Percentiles rank a stretch among this genome's conserved stretches.
Conservation (phyloP, 2,329 filamentous ascomycete genomes). For the Fusarium tjaetaba region DNA sequence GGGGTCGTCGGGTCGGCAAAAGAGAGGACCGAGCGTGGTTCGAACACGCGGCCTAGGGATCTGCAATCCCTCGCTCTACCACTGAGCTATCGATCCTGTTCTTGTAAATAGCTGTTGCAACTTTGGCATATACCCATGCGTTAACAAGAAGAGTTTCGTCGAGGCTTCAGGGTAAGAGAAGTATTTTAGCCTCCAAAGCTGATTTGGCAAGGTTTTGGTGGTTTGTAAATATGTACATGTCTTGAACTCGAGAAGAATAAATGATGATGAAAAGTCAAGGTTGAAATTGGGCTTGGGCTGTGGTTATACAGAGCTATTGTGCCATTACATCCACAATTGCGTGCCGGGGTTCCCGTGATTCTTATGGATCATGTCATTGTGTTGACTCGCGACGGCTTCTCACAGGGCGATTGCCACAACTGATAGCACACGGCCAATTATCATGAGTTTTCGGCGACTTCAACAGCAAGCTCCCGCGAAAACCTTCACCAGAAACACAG, state of each 20-base stretch:
- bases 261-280: not conserved
- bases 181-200: no score
- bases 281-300: no score
- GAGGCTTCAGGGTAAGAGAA: not conserved
- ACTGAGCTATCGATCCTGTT: constrained; percentile 36
- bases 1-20: not conserved
- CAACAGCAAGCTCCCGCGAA: not conserved
- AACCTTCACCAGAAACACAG: not conserved
- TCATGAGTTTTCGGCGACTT: fast-evolving
- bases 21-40: constrained; percentile 36
- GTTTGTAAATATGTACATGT: no score
- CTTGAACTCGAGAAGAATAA: not conserved
- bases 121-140: fast-evolving
- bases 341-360: constrained; percentile 4
- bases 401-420: not conserved
- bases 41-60: constrained; percentile 38
- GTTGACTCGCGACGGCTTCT: constrained; percentile 1
- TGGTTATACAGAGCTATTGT: not conserved
- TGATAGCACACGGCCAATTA: not conserved
- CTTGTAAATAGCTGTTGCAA: fast-evolving
- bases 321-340: constrained; percentile 1
- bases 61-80: constrained; percentile 40
- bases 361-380: constrained; percentile 5
- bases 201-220: no score
- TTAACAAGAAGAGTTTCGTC: fast-evolving